phyloP scores from a whole-genome alignment of 148 eudicot species.

The Rhododendron mucronatum region DNA sequence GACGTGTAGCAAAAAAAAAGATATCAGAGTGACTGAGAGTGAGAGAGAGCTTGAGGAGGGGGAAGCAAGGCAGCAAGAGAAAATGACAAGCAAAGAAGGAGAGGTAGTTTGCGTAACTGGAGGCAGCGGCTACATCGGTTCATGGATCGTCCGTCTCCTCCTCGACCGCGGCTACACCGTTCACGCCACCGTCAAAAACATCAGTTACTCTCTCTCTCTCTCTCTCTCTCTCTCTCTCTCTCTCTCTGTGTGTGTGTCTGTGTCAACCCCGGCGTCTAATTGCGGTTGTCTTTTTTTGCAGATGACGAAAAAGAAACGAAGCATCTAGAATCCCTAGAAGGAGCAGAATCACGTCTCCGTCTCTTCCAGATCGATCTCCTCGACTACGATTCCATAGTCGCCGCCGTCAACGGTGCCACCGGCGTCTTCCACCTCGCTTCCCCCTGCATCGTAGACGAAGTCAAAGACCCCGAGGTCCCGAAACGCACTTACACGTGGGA shows the following conservation, averaged over 20 bases:
- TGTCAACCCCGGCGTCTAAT: not conserved
- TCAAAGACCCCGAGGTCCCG: constrained; percentile 63
- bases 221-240: constrained; percentile 3
- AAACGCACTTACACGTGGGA: not conserved
- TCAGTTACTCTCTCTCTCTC: constrained; percentile 34
- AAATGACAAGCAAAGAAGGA: constrained; percentile 6
- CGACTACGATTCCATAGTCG: constrained; percentile 55
- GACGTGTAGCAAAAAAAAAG: too few species aligned
- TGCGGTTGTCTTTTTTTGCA: not conserved
- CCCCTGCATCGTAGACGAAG: constrained; percentile 61
- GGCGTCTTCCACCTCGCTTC: constrained; percentile 93
- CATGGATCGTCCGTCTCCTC: constrained; percentile 68
- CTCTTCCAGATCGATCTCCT: constrained; percentile 83
- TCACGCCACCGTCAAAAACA: constrained; percentile 73
- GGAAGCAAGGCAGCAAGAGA: not conserved
- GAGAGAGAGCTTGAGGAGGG: constrained; percentile 12
- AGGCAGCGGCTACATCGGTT: constrained; percentile 91
- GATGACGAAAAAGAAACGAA: constrained; percentile 19
- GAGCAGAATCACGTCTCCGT: constrained; percentile 61
- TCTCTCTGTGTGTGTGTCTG: not conserved
- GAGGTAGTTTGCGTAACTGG: constrained; percentile 83
- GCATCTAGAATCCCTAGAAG: constrained; percentile 75
- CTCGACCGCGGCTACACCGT: constrained; percentile 88
- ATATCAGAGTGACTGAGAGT: not conserved
- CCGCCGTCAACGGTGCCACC: constrained; percentile 42